These are phyloP conservation scores for Bidens hawaiensis DNA, from an alignment of 140 eudicot species.

Conservation along the genomic window DNA sequence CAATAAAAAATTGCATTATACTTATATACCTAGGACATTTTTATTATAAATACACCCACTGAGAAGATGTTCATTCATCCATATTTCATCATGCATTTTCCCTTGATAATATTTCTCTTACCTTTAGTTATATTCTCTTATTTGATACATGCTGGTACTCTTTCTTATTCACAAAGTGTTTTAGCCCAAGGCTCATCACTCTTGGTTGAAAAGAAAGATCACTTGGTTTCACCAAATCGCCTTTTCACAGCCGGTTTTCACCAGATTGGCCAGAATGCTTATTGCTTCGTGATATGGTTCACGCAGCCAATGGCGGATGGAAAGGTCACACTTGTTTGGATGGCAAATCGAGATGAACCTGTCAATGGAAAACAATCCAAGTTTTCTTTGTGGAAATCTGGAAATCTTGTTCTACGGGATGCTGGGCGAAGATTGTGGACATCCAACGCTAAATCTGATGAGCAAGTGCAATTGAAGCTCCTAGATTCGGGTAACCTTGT, in stretches of 20 bases:
- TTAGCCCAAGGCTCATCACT: conserved; percentile 32
- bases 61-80: neutral
- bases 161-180: neutral
- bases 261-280: conserved; percentile 43
- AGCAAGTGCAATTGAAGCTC: conserved; percentile 19
- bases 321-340: conserved; percentile 39
- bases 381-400: conserved; percentile 24
- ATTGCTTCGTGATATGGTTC: conserved; percentile 39
- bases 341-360: conserved; percentile 46
- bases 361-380: conserved; percentile 38
- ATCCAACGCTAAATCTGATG: conserved; percentile 14
- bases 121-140: neutral
- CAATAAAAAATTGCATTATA: neutral
- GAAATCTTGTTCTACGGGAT: conserved; percentile 44
- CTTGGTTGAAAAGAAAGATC: conserved; percentile 19
- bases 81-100: conserved; percentile 12
- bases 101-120: neutral
- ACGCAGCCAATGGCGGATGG: neutral
- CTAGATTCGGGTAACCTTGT: conserved; percentile 47
- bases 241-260: conserved; percentile 42
- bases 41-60: neutral
- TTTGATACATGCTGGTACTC: neutral
- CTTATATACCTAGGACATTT: neutral
- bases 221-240: conserved; percentile 29
- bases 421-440: conserved; percentile 39